Evolutionary conservation across 495 filamentous ascomycete species (phyloP), one percentile per base, ranked within the genome.

Genomic region (Trichoderma asperelloides): DNA sequence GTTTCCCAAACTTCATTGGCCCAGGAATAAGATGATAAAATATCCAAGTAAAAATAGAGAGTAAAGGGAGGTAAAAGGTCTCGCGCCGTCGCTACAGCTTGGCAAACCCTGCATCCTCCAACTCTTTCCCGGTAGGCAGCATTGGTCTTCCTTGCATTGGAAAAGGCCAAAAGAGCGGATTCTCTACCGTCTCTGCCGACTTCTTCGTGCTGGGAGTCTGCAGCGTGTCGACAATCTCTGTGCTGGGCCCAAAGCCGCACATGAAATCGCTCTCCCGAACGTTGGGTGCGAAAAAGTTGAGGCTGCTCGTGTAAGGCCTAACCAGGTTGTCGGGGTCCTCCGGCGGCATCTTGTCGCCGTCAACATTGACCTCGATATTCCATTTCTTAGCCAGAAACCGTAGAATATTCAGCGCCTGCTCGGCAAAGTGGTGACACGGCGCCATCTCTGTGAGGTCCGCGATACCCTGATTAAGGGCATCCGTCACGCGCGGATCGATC

Each of bases 401-500:
- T 6, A 88, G 74, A 28, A 88, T 87, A 67, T 87, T 83, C 65
- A 86, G 78, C 3, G 80, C 81, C 33, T 85, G 84, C 11, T 78
- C 78, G 27, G 84, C 85, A 66, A 88, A 88, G 65, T 80, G 79
- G 70, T 88, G 86, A 66, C 85, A 86, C 1, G 77, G 77, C 4
- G 79, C 80, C 80, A 88, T 83, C 65, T 84, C 82, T 23, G 81
- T 80, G 12, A 89, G 73, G 64, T 83, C 83, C 21, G 80, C 75
- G 33, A 83, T 81, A 15, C 80, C 78, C 37, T 77, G 76, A 21
- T 68, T 77, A 41, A 82, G 72, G 6, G 79, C 71, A 28, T 78
- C 76, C 25, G 74, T 71, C 28, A 79, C 77, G n/a, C 66, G 68
- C 7, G 74, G 71, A 30, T 72, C 67, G 8, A 76, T 62, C 68